Evolutionary conservation across 2,329 filamentous ascomycete genomes (phyloP), one percentile per base, ranked within the genome.

Genomic region (Ophiocordyceps unilateralis): DNA sequence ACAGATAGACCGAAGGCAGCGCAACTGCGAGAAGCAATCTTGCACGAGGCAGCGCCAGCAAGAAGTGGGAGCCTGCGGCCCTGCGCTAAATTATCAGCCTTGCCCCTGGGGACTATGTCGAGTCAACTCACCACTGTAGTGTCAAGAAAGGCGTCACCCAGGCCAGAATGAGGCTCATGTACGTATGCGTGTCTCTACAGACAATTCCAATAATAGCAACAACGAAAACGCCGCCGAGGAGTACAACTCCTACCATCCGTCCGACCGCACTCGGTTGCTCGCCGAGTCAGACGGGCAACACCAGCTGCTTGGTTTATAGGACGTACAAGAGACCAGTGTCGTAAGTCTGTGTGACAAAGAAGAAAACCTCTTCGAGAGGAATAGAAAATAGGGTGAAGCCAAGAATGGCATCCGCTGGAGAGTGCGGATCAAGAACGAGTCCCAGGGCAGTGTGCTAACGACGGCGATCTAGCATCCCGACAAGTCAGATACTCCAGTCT

Each of bases 311-410:
- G 58, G 70, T 83, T 19, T 79, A 56, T 1, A 84, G 58, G 10
- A 83, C 65, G 52, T 85, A 86, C 9, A 86, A 55, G 41, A 84
- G 59, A 0, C 74, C 70, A 0, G 81, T 83, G 52, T 76, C 82
- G 58, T 83, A 85, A 1, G 81, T 85, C 59, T 86, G 82, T 21
- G 86, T 73, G 19, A 83, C 60, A 55, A 86, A 86, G 67, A 86
- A 86, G 60, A 85, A 85, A 5, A 85, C 59, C 55, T 86, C 81
- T 52, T 86, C 82, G 5, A 70, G 57, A 0, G 82, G 81, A 17
- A 86, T 81, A n/a, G 65, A 63, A 51, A 73, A 74, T 15, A 83
- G 55, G 1, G 67, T 78, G 0, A 67, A 67, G 0, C 81, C 82
- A 30, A 80, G 52, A 26, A 85, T 72, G 19, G 73, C 80, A 52